Percentiles rank a stretch among this genome's conserved stretches.
Conservation (phyloP, 768 basidiomycete species). For the Megacollybia marginata region DNA sequence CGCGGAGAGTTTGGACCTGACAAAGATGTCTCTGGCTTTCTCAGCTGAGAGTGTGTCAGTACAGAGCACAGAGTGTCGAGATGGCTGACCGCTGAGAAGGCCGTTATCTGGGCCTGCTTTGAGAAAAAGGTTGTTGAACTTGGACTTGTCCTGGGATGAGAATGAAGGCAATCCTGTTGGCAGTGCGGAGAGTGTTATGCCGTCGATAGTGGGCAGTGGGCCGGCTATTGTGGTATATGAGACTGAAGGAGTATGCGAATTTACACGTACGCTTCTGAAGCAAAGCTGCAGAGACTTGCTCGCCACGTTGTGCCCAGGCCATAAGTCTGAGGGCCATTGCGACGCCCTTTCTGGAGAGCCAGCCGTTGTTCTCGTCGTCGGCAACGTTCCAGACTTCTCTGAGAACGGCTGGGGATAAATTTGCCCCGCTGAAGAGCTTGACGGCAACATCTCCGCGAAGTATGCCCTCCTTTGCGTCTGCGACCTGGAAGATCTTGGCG, state of each 20-base stretch:
- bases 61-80: not conserved
- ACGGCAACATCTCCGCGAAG: constrained; percentile 90
- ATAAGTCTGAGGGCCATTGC: constrained; percentile 86
- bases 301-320: constrained; percentile 87
- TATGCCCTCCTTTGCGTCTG: constrained; percentile 74
- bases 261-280: constrained; percentile 60
- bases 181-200: constrained; percentile 56
- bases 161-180: constrained; percentile 58
- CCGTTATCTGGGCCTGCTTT: constrained; percentile 68
- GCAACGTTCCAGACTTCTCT: constrained; percentile 93
- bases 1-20: constrained; percentile 82
- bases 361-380: constrained; percentile 92
- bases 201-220: constrained; percentile 46
- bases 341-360: constrained; percentile 82
- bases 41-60: constrained; percentile 43
- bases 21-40: constrained; percentile 83
- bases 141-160: constrained; percentile 73
- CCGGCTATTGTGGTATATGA: constrained; percentile 56
- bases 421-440: constrained; percentile 76
- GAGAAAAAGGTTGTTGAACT: constrained; percentile 76
- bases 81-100: constrained; percentile 59
- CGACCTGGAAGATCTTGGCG: constrained; percentile 66
- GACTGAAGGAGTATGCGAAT: constrained; percentile 44
- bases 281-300: constrained; percentile 53
- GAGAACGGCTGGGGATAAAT: constrained; percentile 67